These are phyloP conservation scores for Entophlyctis luteolus DNA, from an alignment of 192 early-diverging fungal genomes.

Conservation along the genomic window DNA sequence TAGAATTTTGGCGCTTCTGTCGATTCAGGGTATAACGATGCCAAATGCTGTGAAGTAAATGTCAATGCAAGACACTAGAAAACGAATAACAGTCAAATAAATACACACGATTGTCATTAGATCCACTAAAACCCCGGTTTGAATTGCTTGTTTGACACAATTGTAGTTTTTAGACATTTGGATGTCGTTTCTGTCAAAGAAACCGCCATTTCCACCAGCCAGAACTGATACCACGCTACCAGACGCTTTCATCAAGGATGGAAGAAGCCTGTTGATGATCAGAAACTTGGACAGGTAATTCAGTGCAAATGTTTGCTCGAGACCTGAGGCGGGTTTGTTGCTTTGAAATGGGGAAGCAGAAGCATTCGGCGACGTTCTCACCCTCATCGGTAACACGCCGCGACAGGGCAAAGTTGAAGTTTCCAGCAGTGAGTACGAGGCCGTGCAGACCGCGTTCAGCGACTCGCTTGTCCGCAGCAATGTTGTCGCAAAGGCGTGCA, in stretches of 20 bases:
- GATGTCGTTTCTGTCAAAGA: slow-evolving; percentile 14
- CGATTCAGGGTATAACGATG: not conserved
- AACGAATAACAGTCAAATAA: not conserved
- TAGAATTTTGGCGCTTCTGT: slow-evolving; percentile 13
- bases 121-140: slow-evolving; percentile 9
- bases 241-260: not conserved
- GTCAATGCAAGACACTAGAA: not conserved
- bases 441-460: not conserved
- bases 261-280: slow-evolving; percentile 5
- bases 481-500: not conserved
- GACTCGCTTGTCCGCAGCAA: not conserved
- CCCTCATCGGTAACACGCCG: not conserved
- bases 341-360: not conserved
- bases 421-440: slow-evolving; percentile 18
- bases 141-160: slow-evolving; percentile 11
- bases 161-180: slow-evolving; percentile 13
- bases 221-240: slow-evolving; percentile 5
- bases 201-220: slow-evolving; percentile 8
- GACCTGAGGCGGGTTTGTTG: not conserved
- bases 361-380: not conserved
- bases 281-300: slow-evolving; percentile 24
- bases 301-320: slow-evolving; percentile 24
- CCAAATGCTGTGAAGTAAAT: slow-evolving; percentile 3
- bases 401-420: slow-evolving; percentile 15
- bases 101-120: slow-evolving; percentile 15